Conservation (phyloP, 1,284 basidiomycete species). For the Cutaneotrichosporon sp. region DNA sequence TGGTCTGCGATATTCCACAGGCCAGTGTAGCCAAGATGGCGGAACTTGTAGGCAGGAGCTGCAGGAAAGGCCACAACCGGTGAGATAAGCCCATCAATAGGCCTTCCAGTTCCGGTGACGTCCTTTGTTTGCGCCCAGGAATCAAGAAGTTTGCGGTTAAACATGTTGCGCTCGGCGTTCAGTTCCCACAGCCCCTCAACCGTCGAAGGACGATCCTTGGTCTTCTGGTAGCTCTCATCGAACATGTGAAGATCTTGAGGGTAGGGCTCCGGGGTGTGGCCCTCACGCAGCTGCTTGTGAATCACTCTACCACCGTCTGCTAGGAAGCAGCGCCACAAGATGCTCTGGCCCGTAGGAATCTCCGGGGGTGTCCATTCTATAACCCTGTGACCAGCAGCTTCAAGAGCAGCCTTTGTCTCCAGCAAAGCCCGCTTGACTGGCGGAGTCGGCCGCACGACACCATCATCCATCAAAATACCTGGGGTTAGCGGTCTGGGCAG, state of each 20-base stretch:
- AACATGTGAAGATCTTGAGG: constrained; percentile 9
- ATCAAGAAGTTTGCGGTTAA: constrained; percentile 11
- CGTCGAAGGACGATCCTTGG: constrained; percentile 10
- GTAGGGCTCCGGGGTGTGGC: constrained; percentile 17
- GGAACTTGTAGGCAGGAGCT: constrained; percentile 7
- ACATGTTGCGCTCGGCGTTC: constrained; percentile 10
- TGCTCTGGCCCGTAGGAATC: neutral
- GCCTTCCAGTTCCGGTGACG: constrained; percentile 10
- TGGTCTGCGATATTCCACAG: constrained; percentile 53
- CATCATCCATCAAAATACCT: constrained; percentile 54
- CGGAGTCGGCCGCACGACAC: constrained; percentile 58
- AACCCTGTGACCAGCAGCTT: constrained; percentile 58
- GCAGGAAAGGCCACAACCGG: constrained; percentile 11
- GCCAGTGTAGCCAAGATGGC: constrained; percentile 11
- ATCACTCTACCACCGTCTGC: constrained; percentile 15
- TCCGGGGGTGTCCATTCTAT: constrained; percentile 38
- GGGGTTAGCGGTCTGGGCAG: constrained; percentile 36
- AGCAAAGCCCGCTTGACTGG: constrained; percentile 63
- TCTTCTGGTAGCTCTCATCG: neutral
- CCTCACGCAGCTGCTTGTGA: neutral
- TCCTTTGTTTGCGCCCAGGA: constrained; percentile 7
- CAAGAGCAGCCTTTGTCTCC: constrained; percentile 55
- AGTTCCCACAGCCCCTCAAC: constrained; percentile 14
- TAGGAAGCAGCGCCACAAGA: constrained; percentile 6
- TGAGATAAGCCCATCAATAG: constrained; percentile 18